Evolutionary conservation across 805 yeast species (phyloP).

Genomic region (Scheffersomyces lignosus): DNA sequence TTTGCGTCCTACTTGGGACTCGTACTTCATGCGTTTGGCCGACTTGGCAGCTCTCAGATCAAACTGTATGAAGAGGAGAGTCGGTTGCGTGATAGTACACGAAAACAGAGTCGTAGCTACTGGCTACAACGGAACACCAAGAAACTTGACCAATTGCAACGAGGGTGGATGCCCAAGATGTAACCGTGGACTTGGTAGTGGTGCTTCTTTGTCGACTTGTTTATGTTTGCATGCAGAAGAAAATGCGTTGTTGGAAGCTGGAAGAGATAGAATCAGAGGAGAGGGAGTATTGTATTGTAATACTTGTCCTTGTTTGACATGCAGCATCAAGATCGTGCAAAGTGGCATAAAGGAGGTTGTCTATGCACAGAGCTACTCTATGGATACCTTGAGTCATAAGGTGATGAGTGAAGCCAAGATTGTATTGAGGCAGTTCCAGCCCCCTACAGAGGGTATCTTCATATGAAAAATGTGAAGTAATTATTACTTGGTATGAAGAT

Average conservation of each 20-base stretch:
- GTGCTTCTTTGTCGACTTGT: constrained; percentile 76
- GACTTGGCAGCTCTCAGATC: constrained; percentile 89
- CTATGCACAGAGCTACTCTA: constrained; percentile 86
- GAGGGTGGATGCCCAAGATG: constrained; percentile 96
- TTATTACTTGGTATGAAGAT: too few species aligned
- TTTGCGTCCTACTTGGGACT: constrained; percentile 92
- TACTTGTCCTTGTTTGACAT: constrained; percentile 96
- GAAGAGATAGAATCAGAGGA: constrained; percentile 76
- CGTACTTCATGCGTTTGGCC: constrained; percentile 92
- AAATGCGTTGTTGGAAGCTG: constrained; percentile 91
- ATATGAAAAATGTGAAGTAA: too few species aligned
- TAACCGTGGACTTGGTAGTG: constrained; percentile 64
- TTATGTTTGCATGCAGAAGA: constrained; percentile 97
- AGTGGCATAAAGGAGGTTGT: constrained; percentile 89
- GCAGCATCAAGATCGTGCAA: constrained; percentile 93
- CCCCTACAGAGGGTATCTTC: constrained; percentile 41
- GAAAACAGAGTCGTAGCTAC: constrained; percentile 89
- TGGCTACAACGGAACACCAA: constrained; percentile 97
- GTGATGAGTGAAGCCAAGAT: constrained; percentile 79
- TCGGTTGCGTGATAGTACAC: constrained; percentile 92
- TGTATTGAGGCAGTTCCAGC: constrained; percentile 51
- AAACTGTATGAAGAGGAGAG: constrained; percentile 96
- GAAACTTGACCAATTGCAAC: constrained; percentile 83
- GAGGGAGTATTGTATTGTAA: constrained; percentile 79
- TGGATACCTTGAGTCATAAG: constrained; percentile 77